A percentile compares a stretch with the other conserved stretches of the same genome.
Conservation (phyloP, 1,139 yeast genomes). For the Taiozyma onychis region DNA sequence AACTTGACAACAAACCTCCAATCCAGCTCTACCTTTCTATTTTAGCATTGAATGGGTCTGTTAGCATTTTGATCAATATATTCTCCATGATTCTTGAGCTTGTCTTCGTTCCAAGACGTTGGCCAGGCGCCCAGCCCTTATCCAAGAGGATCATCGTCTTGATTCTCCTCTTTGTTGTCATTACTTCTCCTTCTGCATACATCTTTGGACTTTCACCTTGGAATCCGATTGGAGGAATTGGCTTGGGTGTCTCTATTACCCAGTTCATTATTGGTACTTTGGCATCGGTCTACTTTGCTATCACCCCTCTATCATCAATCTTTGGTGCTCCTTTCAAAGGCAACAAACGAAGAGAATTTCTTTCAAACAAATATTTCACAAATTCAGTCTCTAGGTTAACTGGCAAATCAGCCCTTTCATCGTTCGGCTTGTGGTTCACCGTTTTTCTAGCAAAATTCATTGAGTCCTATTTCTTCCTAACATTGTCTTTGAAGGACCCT, state of each 20-base stretch:
- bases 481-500: constrained; percentile 64
- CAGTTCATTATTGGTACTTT: constrained; percentile 42
- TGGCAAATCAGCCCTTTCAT: constrained; percentile 61
- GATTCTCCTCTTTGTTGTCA: constrained; percentile 27
- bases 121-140: constrained; percentile 48
- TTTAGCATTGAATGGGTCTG: constrained; percentile 46
- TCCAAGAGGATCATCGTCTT: constrained; percentile 33
- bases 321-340: constrained; percentile 28
- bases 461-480: constrained; percentile 66
- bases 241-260: constrained; percentile 33
- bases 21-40: constrained; percentile 39
- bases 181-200: constrained; percentile 38
- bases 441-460: constrained; percentile 58
- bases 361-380: constrained; percentile 36
- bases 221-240: constrained; percentile 33
- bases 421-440: constrained; percentile 57
- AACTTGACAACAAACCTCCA: constrained; percentile 45
- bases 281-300: constrained; percentile 39
- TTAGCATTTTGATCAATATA: constrained; percentile 40
- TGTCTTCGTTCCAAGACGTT: constrained; percentile 46
- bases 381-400: constrained; percentile 46
- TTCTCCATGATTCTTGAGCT: constrained; percentile 40
- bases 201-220: constrained; percentile 28
- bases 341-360: constrained; percentile 24
- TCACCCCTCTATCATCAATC: constrained; percentile 42